Evolutionary conservation across 2,329 filamentous ascomycete genomes (phyloP).

Genomic region (Hysterium pulicare): DNA sequence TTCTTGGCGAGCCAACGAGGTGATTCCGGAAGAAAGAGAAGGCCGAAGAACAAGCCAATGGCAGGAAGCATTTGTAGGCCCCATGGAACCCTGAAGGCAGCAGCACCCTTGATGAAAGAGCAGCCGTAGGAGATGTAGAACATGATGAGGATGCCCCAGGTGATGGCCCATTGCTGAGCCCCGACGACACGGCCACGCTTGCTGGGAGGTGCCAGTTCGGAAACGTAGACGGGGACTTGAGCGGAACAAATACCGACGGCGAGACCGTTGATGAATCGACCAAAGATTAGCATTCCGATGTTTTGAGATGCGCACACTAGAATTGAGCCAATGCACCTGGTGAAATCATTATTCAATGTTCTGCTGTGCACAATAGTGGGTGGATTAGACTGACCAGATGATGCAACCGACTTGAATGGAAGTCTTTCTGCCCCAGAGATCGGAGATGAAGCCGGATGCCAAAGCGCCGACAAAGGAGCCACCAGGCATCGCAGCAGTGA

Average conservation of each 20-base stretch:
- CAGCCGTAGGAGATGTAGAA: conserved; percentile 37
- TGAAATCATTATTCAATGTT: conserved; percentile 18
- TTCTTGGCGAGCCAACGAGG: conserved; percentile 46
- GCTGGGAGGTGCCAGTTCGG: conserved; percentile 59
- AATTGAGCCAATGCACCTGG: conserved; percentile 57
- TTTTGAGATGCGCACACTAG: conserved; percentile 63
- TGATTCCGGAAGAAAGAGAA: conserved; percentile 49
- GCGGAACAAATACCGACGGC: conserved; percentile 71
- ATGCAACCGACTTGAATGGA: conserved; percentile 53
- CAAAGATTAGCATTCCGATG: conserved; percentile 68
- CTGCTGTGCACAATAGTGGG: no score
- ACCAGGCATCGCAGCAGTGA: conserved; percentile 68
- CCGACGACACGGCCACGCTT: conserved; percentile 65
- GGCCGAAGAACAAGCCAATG: conserved; percentile 42
- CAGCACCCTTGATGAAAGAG: conserved; percentile 27
- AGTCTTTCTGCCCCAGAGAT: conserved; percentile 53
- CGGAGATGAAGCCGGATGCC: conserved; percentile 57
- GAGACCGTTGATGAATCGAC: conserved; percentile 68
- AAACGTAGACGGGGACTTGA: conserved; percentile 67
- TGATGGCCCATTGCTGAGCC: conserved; percentile 72
- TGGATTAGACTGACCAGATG: conserved; percentile 43
- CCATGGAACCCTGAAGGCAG: conserved; percentile 38
- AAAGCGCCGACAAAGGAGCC: conserved; percentile 67
- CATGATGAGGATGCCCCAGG: conserved; percentile 53
- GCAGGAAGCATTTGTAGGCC: conserved; percentile 37